Evolutionary conservation across 2,329 filamentous ascomycete genomes (phyloP).

Genomic region (Fusarium piperis): DNA sequence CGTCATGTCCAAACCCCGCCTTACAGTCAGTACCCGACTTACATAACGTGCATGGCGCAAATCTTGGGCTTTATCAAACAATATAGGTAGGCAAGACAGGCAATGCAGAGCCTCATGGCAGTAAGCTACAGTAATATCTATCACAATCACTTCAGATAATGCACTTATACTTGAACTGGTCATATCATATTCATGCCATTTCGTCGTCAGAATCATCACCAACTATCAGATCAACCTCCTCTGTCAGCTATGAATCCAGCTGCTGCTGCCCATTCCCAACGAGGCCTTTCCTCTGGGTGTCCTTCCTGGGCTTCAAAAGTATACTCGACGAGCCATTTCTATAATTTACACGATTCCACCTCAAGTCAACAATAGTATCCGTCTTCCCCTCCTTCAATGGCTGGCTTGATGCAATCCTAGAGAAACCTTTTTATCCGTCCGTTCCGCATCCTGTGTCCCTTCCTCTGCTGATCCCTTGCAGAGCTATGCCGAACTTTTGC

Average conservation of each 20-base stretch:
- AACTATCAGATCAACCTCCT: slow-evolving; percentile 39
- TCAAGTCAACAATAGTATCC: slow-evolving; percentile 13
- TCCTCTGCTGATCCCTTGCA: slow-evolving; percentile 33
- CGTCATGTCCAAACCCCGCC: not conserved
- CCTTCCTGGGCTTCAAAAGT: slow-evolving; percentile 7
- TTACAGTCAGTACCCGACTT: not conserved
- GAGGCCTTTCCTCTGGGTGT: not conserved
- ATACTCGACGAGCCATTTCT: slow-evolving; percentile 33
- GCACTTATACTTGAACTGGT: slow-evolving; percentile 36
- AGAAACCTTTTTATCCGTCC: slow-evolving; percentile 27
- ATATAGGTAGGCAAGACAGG: too few species aligned
- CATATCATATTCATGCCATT: slow-evolving; percentile 49
- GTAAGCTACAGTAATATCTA: not conserved
- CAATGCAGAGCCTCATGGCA: not conserved
- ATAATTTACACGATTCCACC: slow-evolving; percentile 42
- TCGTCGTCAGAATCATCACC: slow-evolving; percentile 45
- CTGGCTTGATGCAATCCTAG: slow-evolving; percentile 25
- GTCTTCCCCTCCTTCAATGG: slow-evolving; percentile 18
- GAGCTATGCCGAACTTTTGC: slow-evolving; percentile 33
- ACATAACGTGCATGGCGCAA: not conserved
- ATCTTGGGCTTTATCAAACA: not conserved
- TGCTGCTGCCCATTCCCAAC: slow-evolving; percentile 4
- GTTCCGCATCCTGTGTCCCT: slow-evolving; percentile 27
- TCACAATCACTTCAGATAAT: not conserved
- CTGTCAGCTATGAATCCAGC: not conserved